phyloP scores from a whole-genome alignment of 768 basidiomycete species.

The Hygrocybe punicea region DNA sequence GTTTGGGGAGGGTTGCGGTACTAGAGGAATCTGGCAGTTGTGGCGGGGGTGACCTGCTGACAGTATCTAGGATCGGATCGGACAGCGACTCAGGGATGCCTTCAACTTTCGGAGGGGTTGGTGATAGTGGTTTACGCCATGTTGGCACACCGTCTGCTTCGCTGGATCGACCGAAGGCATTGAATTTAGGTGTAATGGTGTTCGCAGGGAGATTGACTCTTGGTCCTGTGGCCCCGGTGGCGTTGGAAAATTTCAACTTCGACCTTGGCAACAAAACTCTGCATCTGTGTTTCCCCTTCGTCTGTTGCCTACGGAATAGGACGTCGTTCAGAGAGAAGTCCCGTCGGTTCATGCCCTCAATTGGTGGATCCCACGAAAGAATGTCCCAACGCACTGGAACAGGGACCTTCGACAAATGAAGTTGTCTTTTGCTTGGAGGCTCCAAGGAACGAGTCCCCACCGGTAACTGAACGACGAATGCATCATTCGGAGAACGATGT shows the following conservation, averaged over 20 bases:
- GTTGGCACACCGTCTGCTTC: conserved; percentile 41
- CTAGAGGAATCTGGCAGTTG: conserved; percentile 35
- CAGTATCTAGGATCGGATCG: conserved; percentile 44
- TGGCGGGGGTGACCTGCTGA: conserved; percentile 67
- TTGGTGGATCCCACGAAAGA: conserved; percentile 68
- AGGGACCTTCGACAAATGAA: conserved; percentile 41
- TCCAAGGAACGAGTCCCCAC: conserved; percentile 40
- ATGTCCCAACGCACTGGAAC: conserved; percentile 56
- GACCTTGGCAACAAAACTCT: conserved; percentile 42
- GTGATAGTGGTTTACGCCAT: conserved; percentile 42
- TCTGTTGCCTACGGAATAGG: conserved; percentile 50
- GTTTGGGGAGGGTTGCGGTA: conserved; percentile 32
- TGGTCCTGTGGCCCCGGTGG: conserved; percentile 18
- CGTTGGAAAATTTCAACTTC: conserved; percentile 10
- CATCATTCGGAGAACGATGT: conserved; percentile 45
- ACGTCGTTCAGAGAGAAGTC: conserved; percentile 65
- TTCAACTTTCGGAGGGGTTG: conserved; percentile 16
- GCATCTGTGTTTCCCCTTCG: conserved; percentile 41
- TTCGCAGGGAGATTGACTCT: conserved; percentile 31
- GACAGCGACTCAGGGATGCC: conserved; percentile 12
- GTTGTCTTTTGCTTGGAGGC: conserved; percentile 47
- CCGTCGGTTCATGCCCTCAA: conserved; percentile 57
- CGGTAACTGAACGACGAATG: conserved; percentile 50
- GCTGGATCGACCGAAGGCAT: conserved; percentile 43
- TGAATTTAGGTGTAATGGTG: conserved; percentile 20